A percentile compares a stretch with the other conserved stretches of the same genome.
These are phyloP conservation scores for Ustilago crameri DNA, from an alignment of 1,284 basidiomycete genomes.

Conservation along the genomic window DNA sequence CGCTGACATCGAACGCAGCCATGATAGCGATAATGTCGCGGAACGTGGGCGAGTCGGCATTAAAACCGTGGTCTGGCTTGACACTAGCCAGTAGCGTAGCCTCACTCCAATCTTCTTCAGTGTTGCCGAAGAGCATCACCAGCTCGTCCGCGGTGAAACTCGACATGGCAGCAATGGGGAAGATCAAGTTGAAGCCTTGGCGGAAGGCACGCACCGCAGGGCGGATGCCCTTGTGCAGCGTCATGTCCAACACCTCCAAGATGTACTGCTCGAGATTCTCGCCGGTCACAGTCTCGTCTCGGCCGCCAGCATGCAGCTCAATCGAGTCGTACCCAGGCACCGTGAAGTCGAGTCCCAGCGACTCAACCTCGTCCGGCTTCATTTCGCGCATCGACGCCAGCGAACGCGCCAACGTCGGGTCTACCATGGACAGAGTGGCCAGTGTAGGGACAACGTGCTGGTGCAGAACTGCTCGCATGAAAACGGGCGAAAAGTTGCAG, in stretches of 20 bases:
- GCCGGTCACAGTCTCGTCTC: slow-evolving; percentile 80
- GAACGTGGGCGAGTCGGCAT: slow-evolving; percentile 89
- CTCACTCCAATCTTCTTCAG: slow-evolving; percentile 76
- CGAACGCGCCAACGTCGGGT: slow-evolving; percentile 84
- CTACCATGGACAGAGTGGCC: slow-evolving; percentile 79
- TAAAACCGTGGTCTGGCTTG: slow-evolving; percentile 98
- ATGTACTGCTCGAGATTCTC: slow-evolving; percentile 91
- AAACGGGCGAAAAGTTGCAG: slow-evolving; percentile 89
- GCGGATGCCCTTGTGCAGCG: slow-evolving; percentile 63
- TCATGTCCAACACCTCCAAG: slow-evolving; percentile 71
- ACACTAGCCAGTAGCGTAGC: slow-evolving; percentile 86
- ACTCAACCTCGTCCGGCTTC: slow-evolving; percentile 76
- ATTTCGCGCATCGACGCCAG: slow-evolving; percentile 79
- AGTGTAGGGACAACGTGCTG: slow-evolving; percentile 84
- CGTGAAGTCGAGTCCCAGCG: slow-evolving; percentile 93
- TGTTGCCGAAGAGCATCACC: slow-evolving; percentile 90
- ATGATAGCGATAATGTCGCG: slow-evolving; percentile 87
- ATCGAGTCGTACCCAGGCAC: slow-evolving; percentile 89
- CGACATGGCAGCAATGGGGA: slow-evolving; percentile 87
- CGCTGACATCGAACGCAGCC: slow-evolving; percentile 78
- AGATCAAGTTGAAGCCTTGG: slow-evolving; percentile 76
- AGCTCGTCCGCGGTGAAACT: slow-evolving; percentile 94
- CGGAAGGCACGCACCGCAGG: slow-evolving; percentile 67
- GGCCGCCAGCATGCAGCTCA: slow-evolving; percentile 85
- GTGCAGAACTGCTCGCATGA: slow-evolving; percentile 86